Conservation (phyloP, 179 eudicot species). For the Nepenthes alata region DNA sequence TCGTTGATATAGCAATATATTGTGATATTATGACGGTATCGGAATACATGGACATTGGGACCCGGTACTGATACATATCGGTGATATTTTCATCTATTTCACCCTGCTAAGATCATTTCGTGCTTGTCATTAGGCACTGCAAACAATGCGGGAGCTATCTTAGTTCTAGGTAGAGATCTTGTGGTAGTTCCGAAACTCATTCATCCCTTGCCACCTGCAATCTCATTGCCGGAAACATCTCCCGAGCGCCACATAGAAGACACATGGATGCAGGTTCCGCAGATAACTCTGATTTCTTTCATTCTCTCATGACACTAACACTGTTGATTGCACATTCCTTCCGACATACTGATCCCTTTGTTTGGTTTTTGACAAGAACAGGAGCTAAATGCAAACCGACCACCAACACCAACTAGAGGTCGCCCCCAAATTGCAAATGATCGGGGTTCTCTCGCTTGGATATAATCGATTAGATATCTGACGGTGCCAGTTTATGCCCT, state of each 20-base stretch:
- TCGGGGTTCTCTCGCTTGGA: slow-evolving; percentile 96
- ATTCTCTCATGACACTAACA: neutral
- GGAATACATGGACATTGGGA: no score
- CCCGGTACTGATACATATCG: no score
- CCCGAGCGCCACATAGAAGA: slow-evolving; percentile 94
- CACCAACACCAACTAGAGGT: slow-evolving; percentile 93
- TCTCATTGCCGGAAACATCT: slow-evolving; percentile 77
- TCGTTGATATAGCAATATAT: no score
- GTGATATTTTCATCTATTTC: no score
- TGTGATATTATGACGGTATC: no score
- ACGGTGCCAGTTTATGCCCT: slow-evolving; percentile 11
- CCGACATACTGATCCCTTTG: neutral
- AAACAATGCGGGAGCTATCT: slow-evolving; percentile 93
- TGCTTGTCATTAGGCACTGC: slow-evolving; percentile 55
- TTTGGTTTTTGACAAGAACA: slow-evolving; percentile 14
- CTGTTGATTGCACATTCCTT: neutral
- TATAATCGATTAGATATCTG: slow-evolving; percentile 14
- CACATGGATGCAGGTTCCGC: slow-evolving; percentile 97
- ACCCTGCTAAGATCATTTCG: neutral
- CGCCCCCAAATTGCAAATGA: slow-evolving; percentile 90
- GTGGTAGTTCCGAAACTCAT: slow-evolving; percentile 97
- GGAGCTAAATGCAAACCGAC: slow-evolving; percentile 97
- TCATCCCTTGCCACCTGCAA: slow-evolving; percentile 93
- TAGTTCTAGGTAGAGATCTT: slow-evolving; percentile 90
- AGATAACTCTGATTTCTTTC: slow-evolving; percentile 1